phyloP scores from a whole-genome alignment of 1,284 basidiomycete genomes.

The Anthracocystis panici-leucophaei region DNA sequence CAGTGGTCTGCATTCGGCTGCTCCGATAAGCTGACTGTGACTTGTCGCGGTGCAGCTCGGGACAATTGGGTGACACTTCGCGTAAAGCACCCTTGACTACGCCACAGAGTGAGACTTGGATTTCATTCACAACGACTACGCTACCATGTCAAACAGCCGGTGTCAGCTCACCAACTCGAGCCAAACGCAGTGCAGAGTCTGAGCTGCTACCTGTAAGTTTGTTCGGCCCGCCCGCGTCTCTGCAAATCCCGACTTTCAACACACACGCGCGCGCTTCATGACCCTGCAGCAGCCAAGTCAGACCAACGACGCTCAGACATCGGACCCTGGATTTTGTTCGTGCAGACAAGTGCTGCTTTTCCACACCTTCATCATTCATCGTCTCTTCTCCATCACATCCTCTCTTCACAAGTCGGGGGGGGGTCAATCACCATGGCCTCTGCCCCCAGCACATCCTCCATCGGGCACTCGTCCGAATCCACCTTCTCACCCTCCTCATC shows the following conservation, averaged over 20 bases:
- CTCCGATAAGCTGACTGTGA: too few species aligned
- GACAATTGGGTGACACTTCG: neutral
- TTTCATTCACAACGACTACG: too few species aligned
- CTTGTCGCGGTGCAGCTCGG: too few species aligned
- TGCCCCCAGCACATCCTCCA: conserved; percentile 16
- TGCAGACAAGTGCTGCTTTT: neutral
- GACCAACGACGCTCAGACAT: neutral
- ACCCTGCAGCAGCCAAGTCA: neutral
- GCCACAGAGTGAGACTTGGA: too few species aligned
- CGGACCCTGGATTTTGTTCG: conserved; percentile 7
- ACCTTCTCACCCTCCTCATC: conserved; percentile 19
- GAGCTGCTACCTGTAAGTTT: too few species aligned
- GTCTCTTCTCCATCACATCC: neutral
- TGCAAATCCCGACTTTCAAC: neutral
- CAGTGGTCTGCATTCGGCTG: too few species aligned
- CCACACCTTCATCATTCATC: neutral
- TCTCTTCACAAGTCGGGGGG: too few species aligned
- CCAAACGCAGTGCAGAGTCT: too few species aligned
- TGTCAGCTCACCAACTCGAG: too few species aligned
- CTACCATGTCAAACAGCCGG: too few species aligned
- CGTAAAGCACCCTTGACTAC: neutral
- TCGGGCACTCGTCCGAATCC: conserved; percentile 7
- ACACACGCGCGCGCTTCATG: neutral
- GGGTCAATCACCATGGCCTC: conserved; percentile 9
- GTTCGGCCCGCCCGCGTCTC: too few species aligned